A percentile compares a stretch with the other conserved stretches of the same genome.
These are phyloP conservation scores for Antitrichia curtipendula DNA, from an alignment of 225 moss, liverwort and hornwort species.

Conservation along the genomic window DNA sequence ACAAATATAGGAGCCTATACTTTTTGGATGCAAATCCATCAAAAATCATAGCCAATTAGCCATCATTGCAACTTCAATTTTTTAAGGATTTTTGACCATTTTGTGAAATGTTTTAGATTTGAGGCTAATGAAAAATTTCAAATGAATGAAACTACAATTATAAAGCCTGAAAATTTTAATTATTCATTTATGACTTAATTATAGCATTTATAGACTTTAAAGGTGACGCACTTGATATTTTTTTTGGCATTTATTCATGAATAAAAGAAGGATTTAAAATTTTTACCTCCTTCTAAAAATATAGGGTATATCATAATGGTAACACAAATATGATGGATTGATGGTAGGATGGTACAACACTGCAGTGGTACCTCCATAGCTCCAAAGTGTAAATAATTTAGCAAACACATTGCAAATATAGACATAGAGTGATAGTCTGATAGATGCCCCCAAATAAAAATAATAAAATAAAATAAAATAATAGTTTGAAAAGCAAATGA, in stretches of 20 bases:
- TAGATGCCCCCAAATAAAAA: neutral
- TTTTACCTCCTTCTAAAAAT: accelerated
- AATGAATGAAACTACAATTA: neutral
- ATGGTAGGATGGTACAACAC: too few species aligned
- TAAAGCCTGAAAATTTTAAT: accelerated
- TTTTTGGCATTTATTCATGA: neutral
- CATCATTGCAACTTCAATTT: neutral
- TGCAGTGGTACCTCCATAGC: neutral
- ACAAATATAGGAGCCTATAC: neutral
- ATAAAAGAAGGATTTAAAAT: neutral
- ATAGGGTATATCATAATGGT: neutral
- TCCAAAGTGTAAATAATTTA: neutral
- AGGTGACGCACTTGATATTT: neutral
- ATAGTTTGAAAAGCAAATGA: neutral
- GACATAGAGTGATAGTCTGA: too few species aligned
- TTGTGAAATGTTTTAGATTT: neutral
- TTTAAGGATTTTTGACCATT: accelerated
- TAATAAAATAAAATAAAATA: neutral
- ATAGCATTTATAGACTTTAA: neutral
- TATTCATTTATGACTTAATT: neutral
- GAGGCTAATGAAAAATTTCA: neutral
- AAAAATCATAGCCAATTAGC: neutral
- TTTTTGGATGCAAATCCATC: neutral
- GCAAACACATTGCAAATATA: neutral
- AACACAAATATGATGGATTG: neutral